Percentiles rank a stretch among this genome's conserved stretches.
Evolutionary conservation across 1,284 basidiomycete species (phyloP).

Genomic region (Ustilago xerochloae): DNA sequence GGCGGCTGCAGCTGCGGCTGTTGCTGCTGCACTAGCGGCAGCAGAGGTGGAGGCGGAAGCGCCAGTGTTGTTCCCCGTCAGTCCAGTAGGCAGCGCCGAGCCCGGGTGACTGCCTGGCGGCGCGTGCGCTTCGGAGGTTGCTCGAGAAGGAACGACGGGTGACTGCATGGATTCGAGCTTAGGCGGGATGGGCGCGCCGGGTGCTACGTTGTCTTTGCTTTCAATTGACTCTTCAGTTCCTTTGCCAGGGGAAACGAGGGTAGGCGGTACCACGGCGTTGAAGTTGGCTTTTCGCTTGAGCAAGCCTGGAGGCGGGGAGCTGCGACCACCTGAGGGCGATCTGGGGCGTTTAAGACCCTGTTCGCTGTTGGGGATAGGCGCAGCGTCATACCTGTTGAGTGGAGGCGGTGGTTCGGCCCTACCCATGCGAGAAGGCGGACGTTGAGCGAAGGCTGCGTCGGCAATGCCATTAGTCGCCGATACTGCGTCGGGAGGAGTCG

Average conservation of each 20-base stretch:
- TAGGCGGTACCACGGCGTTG: constrained; percentile 26
- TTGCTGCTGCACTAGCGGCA: background rate
- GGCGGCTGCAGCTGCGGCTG: background rate
- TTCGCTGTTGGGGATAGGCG: background rate
- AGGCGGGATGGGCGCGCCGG: constrained; percentile 30
- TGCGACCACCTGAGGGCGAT: constrained; percentile 5
- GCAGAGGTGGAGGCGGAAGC: background rate
- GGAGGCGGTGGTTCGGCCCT: constrained; percentile 19
- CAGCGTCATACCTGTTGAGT: constrained; percentile 11
- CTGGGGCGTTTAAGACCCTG: constrained; percentile 20
- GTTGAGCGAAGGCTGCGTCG: background rate
- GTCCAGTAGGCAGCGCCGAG: constrained; percentile 12
- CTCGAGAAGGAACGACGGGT: background rate
- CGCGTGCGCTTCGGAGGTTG: constrained; percentile 16
- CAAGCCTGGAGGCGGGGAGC: constrained; percentile 40
- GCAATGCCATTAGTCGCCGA: background rate
- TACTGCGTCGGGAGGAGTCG: constrained; percentile 16
- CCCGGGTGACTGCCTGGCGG: constrained; percentile 8
- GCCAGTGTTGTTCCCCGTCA: too few species aligned
- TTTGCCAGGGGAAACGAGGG: constrained; percentile 2
- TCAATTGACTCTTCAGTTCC: background rate
- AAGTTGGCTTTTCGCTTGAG: constrained; percentile 49
- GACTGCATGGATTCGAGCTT: constrained; percentile 6
- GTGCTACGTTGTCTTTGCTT: constrained; percentile 18
- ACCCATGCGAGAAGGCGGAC: constrained; percentile 36